phyloP scores from a whole-genome alignment of 257 asterid species.

The Solanum megistacrolobum region DNA sequence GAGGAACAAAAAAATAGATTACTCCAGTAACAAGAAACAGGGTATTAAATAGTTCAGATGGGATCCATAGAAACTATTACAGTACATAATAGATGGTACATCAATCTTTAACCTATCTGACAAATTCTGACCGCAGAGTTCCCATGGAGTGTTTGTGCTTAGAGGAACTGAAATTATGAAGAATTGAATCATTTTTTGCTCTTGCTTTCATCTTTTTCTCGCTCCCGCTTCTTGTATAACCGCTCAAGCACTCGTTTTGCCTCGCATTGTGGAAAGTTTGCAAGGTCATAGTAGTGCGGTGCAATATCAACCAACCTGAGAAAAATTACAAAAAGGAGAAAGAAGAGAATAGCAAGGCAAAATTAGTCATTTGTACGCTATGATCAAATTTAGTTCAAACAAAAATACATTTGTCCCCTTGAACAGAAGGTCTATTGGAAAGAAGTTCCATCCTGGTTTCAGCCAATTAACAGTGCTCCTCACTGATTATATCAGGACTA shows the following conservation, averaged over 20 bases:
- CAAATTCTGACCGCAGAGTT: not conserved
- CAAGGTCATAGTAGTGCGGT: conserved; percentile 78
- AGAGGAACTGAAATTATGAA: not conserved
- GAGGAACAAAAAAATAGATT: not conserved
- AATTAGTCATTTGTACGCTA: not conserved
- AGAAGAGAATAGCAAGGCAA: not conserved
- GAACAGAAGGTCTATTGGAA: not conserved
- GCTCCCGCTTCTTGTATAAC: conserved; percentile 68
- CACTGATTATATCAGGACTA: not conserved
- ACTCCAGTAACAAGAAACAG: not conserved
- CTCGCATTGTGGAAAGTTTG: conserved; percentile 85
- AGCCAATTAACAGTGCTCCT: not conserved
- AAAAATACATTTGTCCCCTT: not conserved
- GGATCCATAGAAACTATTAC: not conserved
- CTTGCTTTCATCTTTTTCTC: conserved; percentile 43
- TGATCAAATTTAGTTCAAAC: not conserved
- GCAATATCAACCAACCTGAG: conserved; percentile 88
- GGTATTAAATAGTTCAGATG: not conserved
- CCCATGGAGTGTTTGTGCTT: not conserved
- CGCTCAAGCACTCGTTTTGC: conserved; percentile 79
- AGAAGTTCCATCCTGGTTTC: not conserved
- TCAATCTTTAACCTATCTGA: not conserved
- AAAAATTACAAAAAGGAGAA: not conserved
- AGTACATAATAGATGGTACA: not conserved
- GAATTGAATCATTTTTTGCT: conserved; percentile 31